A percentile compares a stretch with the other conserved stretches of the same genome.
phyloP scores from a whole-genome alignment of 495 filamentous ascomycete genomes.

The Trypethelium eluteriae region DNA sequence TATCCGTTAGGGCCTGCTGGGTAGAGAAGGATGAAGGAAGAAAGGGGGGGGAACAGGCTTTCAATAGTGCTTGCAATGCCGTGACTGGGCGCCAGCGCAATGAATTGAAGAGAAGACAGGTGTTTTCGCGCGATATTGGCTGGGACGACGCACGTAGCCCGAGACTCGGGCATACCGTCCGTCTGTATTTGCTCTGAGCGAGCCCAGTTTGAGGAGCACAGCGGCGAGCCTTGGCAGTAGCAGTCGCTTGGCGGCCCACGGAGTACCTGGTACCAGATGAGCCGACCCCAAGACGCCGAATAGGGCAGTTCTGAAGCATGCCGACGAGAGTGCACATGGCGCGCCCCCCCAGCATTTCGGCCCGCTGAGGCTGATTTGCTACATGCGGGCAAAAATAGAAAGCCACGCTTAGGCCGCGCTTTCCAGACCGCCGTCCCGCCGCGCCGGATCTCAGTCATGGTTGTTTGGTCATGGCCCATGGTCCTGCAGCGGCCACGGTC shows the following conservation, averaged over 20 bases:
- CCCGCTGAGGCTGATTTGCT: slow-evolving; percentile 11
- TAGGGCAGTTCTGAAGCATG: slow-evolving; percentile 3
- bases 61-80: not conserved
- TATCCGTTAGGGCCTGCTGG: not conserved
- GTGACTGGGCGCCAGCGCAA: too few species aligned
- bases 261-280: not conserved
- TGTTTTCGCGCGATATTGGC: too few species aligned
- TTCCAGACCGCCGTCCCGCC: slow-evolving; percentile 10
- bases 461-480: not conserved
- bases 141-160: not conserved
- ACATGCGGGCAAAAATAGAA: slow-evolving; percentile 9
- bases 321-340: not conserved
- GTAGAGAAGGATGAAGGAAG: slow-evolving; percentile 2
- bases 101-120: too few species aligned
- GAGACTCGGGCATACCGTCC: slow-evolving; percentile 6
- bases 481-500: too few species aligned
- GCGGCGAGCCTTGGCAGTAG: not conserved
- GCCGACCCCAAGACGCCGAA: not conserved
- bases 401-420: not conserved
- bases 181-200: not conserved
- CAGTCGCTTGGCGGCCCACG: not conserved
- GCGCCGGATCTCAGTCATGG: slow-evolving; percentile 1
- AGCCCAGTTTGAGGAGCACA: not conserved
- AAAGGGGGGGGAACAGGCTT: not conserved
- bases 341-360: slow-evolving; percentile 8